phyloP scores from a whole-genome alignment of 2,329 filamentous ascomycete species.

The Colletotrichum coccodes region DNA sequence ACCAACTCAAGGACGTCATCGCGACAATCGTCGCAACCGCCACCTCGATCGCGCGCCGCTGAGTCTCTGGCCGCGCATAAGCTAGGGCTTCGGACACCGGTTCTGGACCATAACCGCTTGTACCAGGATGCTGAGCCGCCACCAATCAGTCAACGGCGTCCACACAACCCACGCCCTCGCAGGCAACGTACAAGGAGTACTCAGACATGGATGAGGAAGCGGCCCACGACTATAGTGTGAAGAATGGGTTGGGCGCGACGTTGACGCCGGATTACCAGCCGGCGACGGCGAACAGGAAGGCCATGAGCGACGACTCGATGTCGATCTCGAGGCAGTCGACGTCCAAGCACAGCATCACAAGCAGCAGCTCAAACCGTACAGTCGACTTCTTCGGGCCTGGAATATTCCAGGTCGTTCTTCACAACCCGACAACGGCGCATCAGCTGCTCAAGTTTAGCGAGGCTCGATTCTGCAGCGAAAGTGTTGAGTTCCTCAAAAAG shows the following conservation, averaged over 20 bases:
- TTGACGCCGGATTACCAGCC: slow-evolving; percentile 12
- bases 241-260: neutral
- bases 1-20: neutral
- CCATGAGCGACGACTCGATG: slow-evolving; percentile 13
- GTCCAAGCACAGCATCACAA: slow-evolving; percentile 22
- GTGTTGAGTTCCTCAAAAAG: slow-evolving; percentile 63
- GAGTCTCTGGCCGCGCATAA: slow-evolving; percentile 15
- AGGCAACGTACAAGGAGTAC: neutral
- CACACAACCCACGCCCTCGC: neutral
- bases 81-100: slow-evolving; percentile 15
- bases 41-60: neutral
- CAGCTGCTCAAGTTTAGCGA: slow-evolving; percentile 60
- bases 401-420: slow-evolving; percentile 61
- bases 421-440: slow-evolving; percentile 57
- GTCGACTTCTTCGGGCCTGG: slow-evolving; percentile 61
- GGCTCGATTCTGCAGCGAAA: slow-evolving; percentile 57
- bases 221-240: neutral
- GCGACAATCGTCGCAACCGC: slow-evolving; percentile 6
- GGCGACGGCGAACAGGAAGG: neutral
- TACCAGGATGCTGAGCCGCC: slow-evolving; percentile 28
- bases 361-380: slow-evolving; percentile 36
- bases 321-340: slow-evolving; percentile 27
- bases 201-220: slow-evolving; percentile 10
- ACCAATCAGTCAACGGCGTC: slow-evolving; percentile 17
- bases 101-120: slow-evolving; percentile 12